Evolutionary conservation across 2,329 filamentous ascomycete species (phyloP).

Genomic region (Penicillium nordicum): DNA sequence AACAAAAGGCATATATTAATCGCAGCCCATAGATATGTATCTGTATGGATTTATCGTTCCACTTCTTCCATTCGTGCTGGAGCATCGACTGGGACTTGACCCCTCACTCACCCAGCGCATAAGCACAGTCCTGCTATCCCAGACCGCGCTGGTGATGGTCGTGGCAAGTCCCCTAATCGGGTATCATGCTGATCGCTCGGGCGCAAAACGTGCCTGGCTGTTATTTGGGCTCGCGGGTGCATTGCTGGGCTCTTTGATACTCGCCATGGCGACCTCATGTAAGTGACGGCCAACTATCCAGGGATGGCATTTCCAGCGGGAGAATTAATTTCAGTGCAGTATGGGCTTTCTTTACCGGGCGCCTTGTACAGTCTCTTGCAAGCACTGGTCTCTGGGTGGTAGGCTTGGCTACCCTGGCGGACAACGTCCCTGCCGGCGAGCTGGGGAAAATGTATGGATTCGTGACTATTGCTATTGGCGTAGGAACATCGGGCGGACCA

Average conservation of each 20-base stretch:
- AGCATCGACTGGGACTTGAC: constrained; percentile 26
- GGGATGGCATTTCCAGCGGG: not conserved
- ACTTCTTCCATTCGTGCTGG: constrained; percentile 29
- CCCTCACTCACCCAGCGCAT: constrained; percentile 23
- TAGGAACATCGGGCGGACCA: constrained; percentile 29
- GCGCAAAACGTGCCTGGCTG: constrained; percentile 20
- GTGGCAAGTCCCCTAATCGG: constrained; percentile 24
- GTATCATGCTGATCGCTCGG: constrained; percentile 20
- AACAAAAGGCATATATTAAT: not conserved
- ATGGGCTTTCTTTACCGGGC: constrained; percentile 23
- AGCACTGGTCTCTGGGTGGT: constrained; percentile 29
- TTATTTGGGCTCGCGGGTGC: constrained; percentile 20
- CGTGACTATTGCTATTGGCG: constrained; percentile 22
- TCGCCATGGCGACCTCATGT: constrained; percentile 25
- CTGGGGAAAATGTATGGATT: constrained; percentile 27
- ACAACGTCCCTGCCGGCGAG: constrained; percentile 24
- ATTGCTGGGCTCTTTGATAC: constrained; percentile 20
- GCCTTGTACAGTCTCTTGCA: constrained; percentile 27
- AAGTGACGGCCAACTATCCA: not conserved
- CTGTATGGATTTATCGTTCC: constrained; percentile 32
- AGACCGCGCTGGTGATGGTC: constrained; percentile 24
- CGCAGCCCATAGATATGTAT: constrained; percentile 22
- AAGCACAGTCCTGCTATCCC: constrained; percentile 25
- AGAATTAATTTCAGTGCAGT: constrained; percentile 10
- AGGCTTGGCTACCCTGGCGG: constrained; percentile 28